A percentile compares a stretch with the other conserved stretches of the same genome.
Conservation (phyloP, 495 filamentous ascomycete genomes). For the Niebla homalea region DNA sequence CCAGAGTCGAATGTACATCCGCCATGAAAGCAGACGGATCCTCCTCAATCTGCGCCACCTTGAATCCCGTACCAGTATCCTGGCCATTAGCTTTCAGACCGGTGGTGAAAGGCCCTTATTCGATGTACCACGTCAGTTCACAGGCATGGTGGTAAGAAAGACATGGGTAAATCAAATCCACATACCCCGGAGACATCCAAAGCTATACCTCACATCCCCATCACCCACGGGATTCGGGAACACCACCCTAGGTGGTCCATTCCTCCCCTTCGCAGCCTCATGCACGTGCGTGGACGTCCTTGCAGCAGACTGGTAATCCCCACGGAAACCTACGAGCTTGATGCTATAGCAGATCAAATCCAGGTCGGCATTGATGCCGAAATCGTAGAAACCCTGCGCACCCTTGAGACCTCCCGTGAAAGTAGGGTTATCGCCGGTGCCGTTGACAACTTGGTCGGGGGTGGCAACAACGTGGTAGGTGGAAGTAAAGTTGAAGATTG, state of each 20-base stretch:
- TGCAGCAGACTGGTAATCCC: conserved; percentile 25
- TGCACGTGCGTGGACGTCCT: conserved; percentile 32
- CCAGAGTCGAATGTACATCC: conserved; percentile 24
- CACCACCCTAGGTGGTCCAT: conserved; percentile 26
- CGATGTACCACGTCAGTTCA: not conserved
- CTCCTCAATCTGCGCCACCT: conserved; percentile 23
- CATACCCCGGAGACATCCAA: conserved; percentile 23
- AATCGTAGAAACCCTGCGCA: conserved; percentile 24
- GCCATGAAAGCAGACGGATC: conserved; percentile 25
- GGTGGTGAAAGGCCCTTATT: conserved; percentile 27
- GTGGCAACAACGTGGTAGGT: conserved; percentile 25
- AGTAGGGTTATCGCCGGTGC: conserved; percentile 14
- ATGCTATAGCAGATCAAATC: conserved; percentile 32
- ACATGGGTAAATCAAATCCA: not conserved
- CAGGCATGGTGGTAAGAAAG: not conserved
- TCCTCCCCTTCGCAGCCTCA: conserved; percentile 21
- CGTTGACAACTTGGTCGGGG: conserved; percentile 27
- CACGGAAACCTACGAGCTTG: conserved; percentile 22
- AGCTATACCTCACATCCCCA: conserved; percentile 16
- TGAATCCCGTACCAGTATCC: conserved; percentile 27
- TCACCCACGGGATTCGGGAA: conserved; percentile 29
- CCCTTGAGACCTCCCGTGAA: conserved; percentile 22
- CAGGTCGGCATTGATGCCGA: conserved; percentile 25
- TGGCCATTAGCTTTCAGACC: conserved; percentile 21
- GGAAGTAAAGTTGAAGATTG: conserved; percentile 24